A percentile compares a stretch with the other conserved stretches of the same genome.
Evolutionary conservation across 768 basidiomycete genomes (phyloP).

Genomic region (Botryobasidium botryosum): DNA sequence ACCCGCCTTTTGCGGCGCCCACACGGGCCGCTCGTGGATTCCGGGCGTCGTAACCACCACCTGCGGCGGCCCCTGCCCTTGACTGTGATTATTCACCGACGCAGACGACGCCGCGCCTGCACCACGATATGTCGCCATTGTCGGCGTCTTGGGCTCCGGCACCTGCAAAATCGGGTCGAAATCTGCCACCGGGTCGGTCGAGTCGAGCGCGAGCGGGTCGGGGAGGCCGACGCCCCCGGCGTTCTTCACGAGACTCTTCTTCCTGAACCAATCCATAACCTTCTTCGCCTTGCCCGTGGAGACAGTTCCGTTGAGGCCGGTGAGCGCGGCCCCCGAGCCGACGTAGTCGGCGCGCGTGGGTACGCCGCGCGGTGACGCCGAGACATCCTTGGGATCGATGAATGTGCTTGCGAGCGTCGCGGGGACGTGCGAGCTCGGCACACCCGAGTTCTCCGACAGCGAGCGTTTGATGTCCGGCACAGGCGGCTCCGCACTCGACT

Average conservation of each 20-base stretch:
- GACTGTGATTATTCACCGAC: too few species aligned
- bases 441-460: too few species aligned
- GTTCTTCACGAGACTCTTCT: constrained; percentile 21
- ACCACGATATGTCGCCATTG: constrained; percentile 3
- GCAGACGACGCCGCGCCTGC: not conserved
- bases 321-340: too few species aligned
- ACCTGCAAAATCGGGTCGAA: not conserved
- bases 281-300: constrained; percentile 80
- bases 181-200: not conserved
- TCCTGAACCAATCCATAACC: constrained; percentile 96
- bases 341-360: too few species aligned
- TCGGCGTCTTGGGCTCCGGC: constrained; percentile 9
- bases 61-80: constrained; percentile 5
- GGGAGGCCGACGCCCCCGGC: constrained; percentile 4
- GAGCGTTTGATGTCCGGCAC: too few species aligned
- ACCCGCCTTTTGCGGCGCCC: too few species aligned
- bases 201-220: not conserved
- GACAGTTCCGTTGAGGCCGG: constrained; percentile 29
- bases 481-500: too few species aligned
- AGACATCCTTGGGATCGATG: too few species aligned
- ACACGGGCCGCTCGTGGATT: constrained; percentile 2
- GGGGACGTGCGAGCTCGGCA: too few species aligned
- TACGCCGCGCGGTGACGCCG: too few species aligned
- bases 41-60: constrained; percentile 9
- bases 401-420: too few species aligned